Evolutionary conservation across 1,139 yeast genomes (phyloP), one percentile per base, ranked within the genome.

Genomic region (Lodderomyces pseudojiufengensis): DNA sequence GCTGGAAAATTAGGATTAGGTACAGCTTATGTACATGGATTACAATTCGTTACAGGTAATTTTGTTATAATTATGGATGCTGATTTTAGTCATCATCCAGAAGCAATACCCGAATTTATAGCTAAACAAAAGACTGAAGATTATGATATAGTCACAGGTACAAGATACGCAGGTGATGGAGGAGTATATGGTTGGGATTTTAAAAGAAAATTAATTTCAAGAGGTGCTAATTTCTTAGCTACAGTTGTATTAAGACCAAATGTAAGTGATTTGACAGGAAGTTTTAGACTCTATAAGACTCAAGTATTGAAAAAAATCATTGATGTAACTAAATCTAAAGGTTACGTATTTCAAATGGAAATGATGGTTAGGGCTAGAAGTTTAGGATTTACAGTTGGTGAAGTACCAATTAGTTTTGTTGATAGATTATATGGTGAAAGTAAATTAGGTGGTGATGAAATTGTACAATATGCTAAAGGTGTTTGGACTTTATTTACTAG

Each of bases 181-280:
- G 94, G 94, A 32, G 94, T 84, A 24, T 84, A 73, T 51, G 94
- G 94, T 24, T 84, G 94, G 94, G 90, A 84, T 54, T 73, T 84
- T 55, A 83, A 83, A 70, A 73, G 94, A 53, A 84, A 84, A 56
- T 70, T 84, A 55, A 85, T 82, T 35, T 79, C 86, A 16, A 72
- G 92, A 53, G 92, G 92, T 27, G 94, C 94, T 52, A 84, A 84
- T 61, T 82, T 84, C 59, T 67, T 84, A 50, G 88, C 92, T 32
- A 73, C 84, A 24, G 75, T 82, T 28, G 77, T 80, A 32, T 73
- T 84, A 52, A 76, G 87, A 54, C 94, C 94, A 18, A 60, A 75
- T 40, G 87, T 84, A 16, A 76, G 84, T 32, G 94, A 84, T 58
- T 71, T 83, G 52, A 84, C 94, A 18, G 94, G 94, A 22, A 79